Base-by-base conservation (phyloP, 352 stramenopile genomes). In the Phytophthora agathidicida region DNA sequence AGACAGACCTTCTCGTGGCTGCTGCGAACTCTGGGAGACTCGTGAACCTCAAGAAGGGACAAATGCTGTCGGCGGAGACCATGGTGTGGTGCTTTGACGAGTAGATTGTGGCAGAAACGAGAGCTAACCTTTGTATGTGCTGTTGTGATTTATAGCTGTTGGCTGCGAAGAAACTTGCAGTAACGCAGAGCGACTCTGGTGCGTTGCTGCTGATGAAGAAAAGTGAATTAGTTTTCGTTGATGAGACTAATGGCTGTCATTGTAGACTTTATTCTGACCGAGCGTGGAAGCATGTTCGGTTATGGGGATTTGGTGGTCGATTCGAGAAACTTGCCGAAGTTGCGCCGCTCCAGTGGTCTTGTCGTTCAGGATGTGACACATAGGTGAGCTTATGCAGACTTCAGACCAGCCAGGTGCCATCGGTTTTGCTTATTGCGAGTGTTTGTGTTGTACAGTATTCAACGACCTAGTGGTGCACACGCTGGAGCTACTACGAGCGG, bases 301-400 rank as follows among this genome's bases (percentile, higher is more conserved):
- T 94, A 96, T 33, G 86, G 89, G 10, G 86, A 96, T 51, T 78
- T 96, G 31, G 85, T 96, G 11, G 86, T 95, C 9, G 87, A 96
- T 46, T 60, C 85, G 27, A 82, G 87, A 31, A 93, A 95, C 59
- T 70, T 96, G 20, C 73, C 80, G 9, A 90, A 89, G 52, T 60
- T 96, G 32, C 71, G 80, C 3, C 54, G 48, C 4, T 75, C 82
- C 1, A 78, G 77, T 39, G 80, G 75, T 0, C 60, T 95, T 17
- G 81, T 96, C 11, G 72, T 96, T n/a, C 83, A 96, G 49, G 88
- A 96, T 39, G 80, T 94, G 13, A 96, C 88, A 11, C 88, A 96
- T 58, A 88, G 75, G 71, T 71, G 48, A 31, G 19, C 17, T 17
- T 13, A 13, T n/a, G n/a, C n/a, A n/a, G 1, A 38, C 13, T 53